Evolutionary conservation across 1,284 basidiomycete genomes (phyloP).

Genomic region (Pseudozyma pruni): DNA sequence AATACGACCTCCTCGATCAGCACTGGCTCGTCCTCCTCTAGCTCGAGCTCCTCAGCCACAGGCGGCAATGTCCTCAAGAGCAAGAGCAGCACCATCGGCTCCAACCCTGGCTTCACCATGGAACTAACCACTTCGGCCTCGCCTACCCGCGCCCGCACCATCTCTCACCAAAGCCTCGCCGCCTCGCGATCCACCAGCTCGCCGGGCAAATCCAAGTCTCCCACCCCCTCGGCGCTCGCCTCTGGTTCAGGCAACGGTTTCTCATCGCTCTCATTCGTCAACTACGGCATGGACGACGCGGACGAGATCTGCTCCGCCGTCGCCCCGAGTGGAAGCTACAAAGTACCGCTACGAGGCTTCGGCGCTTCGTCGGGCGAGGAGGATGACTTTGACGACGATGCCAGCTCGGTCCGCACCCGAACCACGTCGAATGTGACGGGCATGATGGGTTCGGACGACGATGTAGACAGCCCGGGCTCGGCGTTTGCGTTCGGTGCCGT

Average conservation of each 20-base stretch:
- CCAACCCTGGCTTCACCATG: conserved; percentile 20
- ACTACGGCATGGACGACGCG: conserved; percentile 66
- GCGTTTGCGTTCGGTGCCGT: not conserved
- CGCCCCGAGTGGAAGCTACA: conserved; percentile 62
- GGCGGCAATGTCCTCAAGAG: conserved; percentile 4
- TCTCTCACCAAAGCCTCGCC: conserved; percentile 23
- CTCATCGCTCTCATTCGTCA: conserved; percentile 58
- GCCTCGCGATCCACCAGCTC: conserved; percentile 19
- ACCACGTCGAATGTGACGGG: conserved; percentile 29
- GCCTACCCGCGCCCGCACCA: conserved; percentile 33
- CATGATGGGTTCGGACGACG: conserved; percentile 27
- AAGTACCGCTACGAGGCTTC: conserved; percentile 58
- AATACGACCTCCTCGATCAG: conserved; percentile 12
- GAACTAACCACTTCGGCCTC: conserved; percentile 42
- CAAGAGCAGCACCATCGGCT: conserved; percentile 16
- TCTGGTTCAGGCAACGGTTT: conserved; percentile 12
- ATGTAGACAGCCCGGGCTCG: conserved; percentile 15
- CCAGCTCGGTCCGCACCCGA: conserved; percentile 16
- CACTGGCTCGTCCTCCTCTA: conserved; percentile 15
- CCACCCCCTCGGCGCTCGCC: conserved; percentile 18
- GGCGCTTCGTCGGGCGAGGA: conserved; percentile 36
- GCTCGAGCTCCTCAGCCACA: conserved; percentile 21
- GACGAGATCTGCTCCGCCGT: conserved; percentile 66
- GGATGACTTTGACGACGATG: conserved; percentile 37
- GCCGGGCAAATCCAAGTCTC: conserved; percentile 32